phyloP scores from a whole-genome alignment of 225 moss, liverwort and hornwort genomes.

The Polytrichum formosum region DNA sequence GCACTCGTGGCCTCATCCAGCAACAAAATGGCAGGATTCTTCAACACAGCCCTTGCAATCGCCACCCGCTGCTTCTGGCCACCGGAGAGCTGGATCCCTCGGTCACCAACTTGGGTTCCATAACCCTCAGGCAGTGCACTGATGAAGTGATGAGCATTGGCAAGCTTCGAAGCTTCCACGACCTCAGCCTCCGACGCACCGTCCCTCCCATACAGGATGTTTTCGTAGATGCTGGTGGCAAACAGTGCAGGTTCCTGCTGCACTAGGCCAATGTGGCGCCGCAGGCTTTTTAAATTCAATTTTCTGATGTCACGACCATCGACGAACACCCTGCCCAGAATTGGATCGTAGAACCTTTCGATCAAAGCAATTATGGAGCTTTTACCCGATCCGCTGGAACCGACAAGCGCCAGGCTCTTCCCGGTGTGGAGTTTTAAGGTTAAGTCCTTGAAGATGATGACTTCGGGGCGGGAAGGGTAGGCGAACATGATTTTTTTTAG shows the following conservation, averaged over 20 bases:
- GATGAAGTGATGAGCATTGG: slow-evolving; percentile 44
- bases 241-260: slow-evolving; percentile 49
- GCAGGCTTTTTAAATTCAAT: slow-evolving; percentile 37
- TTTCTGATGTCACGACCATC: slow-evolving; percentile 41
- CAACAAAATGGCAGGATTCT: slow-evolving; percentile 37
- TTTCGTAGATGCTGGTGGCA: slow-evolving; percentile 39
- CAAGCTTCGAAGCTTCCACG: slow-evolving; percentile 37
- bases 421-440: slow-evolving; percentile 26
- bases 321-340: slow-evolving; percentile 32
- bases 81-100: slow-evolving; percentile 45
- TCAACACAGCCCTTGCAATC: slow-evolving; percentile 49
- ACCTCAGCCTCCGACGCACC: slow-evolving; percentile 41
- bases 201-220: slow-evolving; percentile 45
- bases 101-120: slow-evolving; percentile 35
- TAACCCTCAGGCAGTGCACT: slow-evolving; percentile 48
- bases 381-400: slow-evolving; percentile 46
- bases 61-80: slow-evolving; percentile 55
- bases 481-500: slow-evolving; percentile 31
- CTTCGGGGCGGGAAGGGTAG: slow-evolving; percentile 34
- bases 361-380: slow-evolving; percentile 35
- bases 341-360: slow-evolving; percentile 46
- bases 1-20: slow-evolving; percentile 56
- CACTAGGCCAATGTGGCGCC: slow-evolving; percentile 41
- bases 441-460: slow-evolving; percentile 42
- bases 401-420: slow-evolving; percentile 45